phyloP scores from a whole-genome alignment of 257 asterid species.

The Forsythia suspensa region DNA sequence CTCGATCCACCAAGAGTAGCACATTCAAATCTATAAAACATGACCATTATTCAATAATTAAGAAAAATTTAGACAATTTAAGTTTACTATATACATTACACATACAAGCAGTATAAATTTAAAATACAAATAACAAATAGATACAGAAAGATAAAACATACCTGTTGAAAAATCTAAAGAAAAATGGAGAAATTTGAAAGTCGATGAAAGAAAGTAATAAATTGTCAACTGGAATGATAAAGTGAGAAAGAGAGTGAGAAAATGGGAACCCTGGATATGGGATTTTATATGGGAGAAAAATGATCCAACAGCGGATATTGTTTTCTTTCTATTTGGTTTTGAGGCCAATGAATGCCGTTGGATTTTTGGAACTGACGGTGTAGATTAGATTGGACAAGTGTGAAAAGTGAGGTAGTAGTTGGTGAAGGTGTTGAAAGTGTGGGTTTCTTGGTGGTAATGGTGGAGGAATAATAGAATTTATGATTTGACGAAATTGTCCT shows the following conservation, averaged over 20 bases:
- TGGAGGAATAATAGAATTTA: too few species aligned
- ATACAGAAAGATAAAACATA: slow-evolving; percentile 1
- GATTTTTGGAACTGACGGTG: slow-evolving; percentile 34
- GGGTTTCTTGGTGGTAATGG: too few species aligned
- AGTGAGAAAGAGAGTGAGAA: neutral
- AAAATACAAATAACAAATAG: neutral
- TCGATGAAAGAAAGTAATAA: slow-evolving; percentile 17
- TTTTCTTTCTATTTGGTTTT: slow-evolving; percentile 48
- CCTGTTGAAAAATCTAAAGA: slow-evolving; percentile 25
- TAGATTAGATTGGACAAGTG: slow-evolving; percentile 24
- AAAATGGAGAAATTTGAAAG: slow-evolving; percentile 6
- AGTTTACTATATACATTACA: neutral
- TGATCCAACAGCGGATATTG: slow-evolving; percentile 40
- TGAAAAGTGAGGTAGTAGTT: neutral
- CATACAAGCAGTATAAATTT: neutral
- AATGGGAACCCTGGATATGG: slow-evolving; percentile 23
- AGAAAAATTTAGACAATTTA: neutral
- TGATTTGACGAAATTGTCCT: too few species aligned
- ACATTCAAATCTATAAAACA: neutral
- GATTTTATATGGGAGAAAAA: slow-evolving; percentile 36
- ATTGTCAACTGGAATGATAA: slow-evolving; percentile 25
- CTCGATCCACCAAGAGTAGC: neutral
- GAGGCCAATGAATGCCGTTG: slow-evolving; percentile 24
- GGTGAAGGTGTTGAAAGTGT: too few species aligned
- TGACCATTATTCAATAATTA: neutral